Conservation (phyloP, 2,329 filamentous ascomycete species). For the Pseudonectria foliicola region DNA sequence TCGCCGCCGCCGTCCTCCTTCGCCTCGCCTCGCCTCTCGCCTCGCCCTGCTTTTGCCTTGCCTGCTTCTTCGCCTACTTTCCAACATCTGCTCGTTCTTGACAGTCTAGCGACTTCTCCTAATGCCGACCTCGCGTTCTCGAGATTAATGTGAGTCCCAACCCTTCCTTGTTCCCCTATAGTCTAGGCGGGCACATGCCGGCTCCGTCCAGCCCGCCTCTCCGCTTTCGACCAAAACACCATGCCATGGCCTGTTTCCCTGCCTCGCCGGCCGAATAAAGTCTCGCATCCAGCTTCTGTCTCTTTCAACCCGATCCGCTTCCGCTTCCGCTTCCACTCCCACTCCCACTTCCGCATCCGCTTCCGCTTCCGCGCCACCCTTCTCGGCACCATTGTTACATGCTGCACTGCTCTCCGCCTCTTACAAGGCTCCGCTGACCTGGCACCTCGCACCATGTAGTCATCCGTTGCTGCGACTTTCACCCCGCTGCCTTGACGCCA, state of each 20-base stretch:
- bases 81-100: conserved; percentile 15
- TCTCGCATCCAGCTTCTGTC: conserved; percentile 4
- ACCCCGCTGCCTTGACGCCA: conserved; percentile 18
- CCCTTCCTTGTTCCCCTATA: conserved; percentile 21
- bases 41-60: neutral
- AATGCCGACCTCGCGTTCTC: conserved; percentile 21
- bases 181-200: conserved; percentile 25
- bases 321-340: too few species aligned
- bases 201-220: conserved; percentile 23
- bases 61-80: neutral
- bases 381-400: too few species aligned
- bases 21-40: too few species aligned
- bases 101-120: conserved; percentile 19
- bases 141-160: conserved; percentile 32
- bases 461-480: conserved; percentile 16
- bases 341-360: too few species aligned
- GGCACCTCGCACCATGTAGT: conserved; percentile 21
- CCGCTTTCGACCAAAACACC: conserved; percentile 7
- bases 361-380: neutral
- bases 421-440: conserved; percentile 13
- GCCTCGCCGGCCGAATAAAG: conserved; percentile 11
- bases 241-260: conserved; percentile 1
- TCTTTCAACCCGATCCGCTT: too few species aligned
- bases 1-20: too few species aligned
- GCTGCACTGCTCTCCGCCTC: conserved; percentile 1